These are phyloP conservation scores for Papiliotrema flavescens DNA, from an alignment of 1,284 basidiomycete genomes.

Conservation along the genomic window DNA sequence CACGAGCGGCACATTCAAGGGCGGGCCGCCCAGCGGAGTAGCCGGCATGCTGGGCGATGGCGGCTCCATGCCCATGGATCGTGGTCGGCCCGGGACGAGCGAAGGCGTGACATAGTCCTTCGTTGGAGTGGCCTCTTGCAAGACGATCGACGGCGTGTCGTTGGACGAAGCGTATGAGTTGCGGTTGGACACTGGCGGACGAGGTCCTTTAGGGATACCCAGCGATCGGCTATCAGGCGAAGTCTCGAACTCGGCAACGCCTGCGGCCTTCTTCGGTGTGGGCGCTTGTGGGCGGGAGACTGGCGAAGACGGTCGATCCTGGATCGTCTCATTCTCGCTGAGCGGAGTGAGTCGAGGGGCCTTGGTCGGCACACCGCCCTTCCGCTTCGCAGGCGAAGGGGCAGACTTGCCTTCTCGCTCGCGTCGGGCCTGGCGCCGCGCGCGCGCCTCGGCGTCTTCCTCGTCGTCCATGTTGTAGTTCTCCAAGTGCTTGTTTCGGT, in stretches of 20 bases:
- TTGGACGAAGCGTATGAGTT: constrained; percentile 12
- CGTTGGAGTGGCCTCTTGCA: constrained; percentile 51
- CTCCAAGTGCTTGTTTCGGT: constrained; percentile 66
- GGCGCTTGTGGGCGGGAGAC: constrained; percentile 42
- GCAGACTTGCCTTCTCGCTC: constrained; percentile 5
- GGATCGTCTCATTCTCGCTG: constrained; percentile 39
- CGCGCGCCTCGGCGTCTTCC: constrained; percentile 31
- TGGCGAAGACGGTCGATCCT: constrained; percentile 28
- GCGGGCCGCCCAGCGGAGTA: constrained; percentile 17
- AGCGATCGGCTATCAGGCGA: constrained; percentile 16
- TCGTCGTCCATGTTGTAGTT: constrained; percentile 60
- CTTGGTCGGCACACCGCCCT: constrained; percentile 19
- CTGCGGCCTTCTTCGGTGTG: constrained; percentile 46
- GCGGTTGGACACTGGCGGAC: constrained; percentile 27
- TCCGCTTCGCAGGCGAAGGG: constrained; percentile 28
- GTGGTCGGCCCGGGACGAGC: constrained; percentile 24
- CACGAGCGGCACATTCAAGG: constrained; percentile 48
- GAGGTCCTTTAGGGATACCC: constrained; percentile 29
- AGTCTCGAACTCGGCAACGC: constrained; percentile 14
- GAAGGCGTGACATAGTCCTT: constrained; percentile 31
- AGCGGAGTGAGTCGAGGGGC: constrained; percentile 28
- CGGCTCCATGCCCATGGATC: constrained; percentile 15
- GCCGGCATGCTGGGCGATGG: constrained; percentile 11
- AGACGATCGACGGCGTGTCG: constrained; percentile 44
- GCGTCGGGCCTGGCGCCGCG: constrained; percentile 22